Base-by-base conservation (phyloP, 495 filamentous ascomycete genomes). In the Lineolata rhizophorae region DNA sequence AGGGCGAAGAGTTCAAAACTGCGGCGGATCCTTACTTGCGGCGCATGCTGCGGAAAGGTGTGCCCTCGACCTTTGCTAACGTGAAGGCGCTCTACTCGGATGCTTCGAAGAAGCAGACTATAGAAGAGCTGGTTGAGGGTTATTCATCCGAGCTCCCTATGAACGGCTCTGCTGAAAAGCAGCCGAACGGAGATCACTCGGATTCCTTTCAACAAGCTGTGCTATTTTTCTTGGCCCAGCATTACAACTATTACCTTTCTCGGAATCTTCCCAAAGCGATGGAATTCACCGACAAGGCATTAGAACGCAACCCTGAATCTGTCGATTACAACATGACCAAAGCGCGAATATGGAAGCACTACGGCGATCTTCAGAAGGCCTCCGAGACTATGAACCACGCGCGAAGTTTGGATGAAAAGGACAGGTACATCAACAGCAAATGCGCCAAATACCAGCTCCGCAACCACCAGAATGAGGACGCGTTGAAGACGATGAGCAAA, bases 371-470 rank as follows among this genome's bases (percentile, higher is more conserved):
- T 1, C 59, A 67, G 38, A 80, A 81, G 54, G 90, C 87, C 4
- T 67, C 83, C 1, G 70, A 80, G 39, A 67, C 67, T 18, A 95
- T 99, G 83, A 74, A 93, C 39, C 60, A 80, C 34, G 87, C 90
- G 4, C 67, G 87, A 19, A 58, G 63, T 20, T 57, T 94, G 35
- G 87, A 99, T 46, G 67, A 70, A 29, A 77, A 70, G 54, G 87
- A 99, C 48, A 76, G 87, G 16, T 87, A 93, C 49, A 95, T 95
- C 60, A 99, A 99, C 59, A 81, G 81, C 30, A 99, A 99, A 58
- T 74, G 81, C 14, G 83, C 90, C 19, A 95, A 99, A 51, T 99
- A 99, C 49, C 82, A 85, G 45, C 65, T 99, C 17, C 73, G 87
- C 31, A 92, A 94, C 52, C 65, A 93, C 47, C 67, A 91, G 43